A percentile compares a stretch with the other conserved stretches of the same genome.
phyloP scores from a whole-genome alignment of 2,329 filamentous ascomycete genomes.

The Beauveria varroae region DNA sequence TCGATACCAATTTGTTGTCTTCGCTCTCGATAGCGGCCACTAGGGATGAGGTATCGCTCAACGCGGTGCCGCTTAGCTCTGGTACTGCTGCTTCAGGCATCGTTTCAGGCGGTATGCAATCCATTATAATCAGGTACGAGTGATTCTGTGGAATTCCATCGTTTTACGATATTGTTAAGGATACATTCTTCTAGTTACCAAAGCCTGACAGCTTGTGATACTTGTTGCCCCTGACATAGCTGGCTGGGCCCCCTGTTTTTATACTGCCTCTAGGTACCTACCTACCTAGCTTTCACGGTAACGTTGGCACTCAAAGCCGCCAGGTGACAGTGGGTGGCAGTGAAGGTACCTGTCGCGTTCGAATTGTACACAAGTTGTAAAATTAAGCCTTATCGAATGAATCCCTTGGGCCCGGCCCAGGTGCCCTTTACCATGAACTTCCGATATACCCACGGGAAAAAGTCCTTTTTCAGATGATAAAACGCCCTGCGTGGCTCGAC shows the following conservation, averaged over 20 bases:
- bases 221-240: background rate
- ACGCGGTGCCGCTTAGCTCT: background rate
- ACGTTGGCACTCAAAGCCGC: no score
- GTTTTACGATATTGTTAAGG: background rate
- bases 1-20: background rate
- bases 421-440: constrained; percentile 53
- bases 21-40: background rate
- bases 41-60: background rate
- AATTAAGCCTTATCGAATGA: background rate
- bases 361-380: no score
- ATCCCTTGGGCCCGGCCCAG: constrained; percentile 55
- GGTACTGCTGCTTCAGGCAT: background rate
- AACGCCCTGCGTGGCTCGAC: constrained; percentile 46
- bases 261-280: no score
- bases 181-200: background rate
- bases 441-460: constrained; percentile 60
- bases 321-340: no score
- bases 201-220: background rate
- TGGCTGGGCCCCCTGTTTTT: no score
- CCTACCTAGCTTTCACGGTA: no score
- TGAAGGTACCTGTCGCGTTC: no score
- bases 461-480: constrained; percentile 58
- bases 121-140: background rate
- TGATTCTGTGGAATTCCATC: background rate
- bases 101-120: background rate